Base-by-base conservation (phyloP, 1,139 yeast genomes). In the Maudiozyma humilis region DNA sequence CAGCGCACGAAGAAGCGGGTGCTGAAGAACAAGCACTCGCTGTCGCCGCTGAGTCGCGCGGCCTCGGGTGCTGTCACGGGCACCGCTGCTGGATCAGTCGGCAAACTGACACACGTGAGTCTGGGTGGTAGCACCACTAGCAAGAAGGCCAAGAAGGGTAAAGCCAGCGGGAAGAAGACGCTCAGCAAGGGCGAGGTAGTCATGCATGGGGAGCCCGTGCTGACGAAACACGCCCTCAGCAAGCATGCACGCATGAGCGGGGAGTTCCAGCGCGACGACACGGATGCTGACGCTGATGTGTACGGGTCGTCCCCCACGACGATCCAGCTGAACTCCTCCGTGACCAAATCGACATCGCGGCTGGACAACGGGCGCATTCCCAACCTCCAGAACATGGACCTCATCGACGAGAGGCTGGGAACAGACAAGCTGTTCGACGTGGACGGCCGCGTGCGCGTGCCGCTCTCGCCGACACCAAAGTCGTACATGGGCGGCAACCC, bases 281-380 rank as follows among this genome's bases (percentile, higher is more conserved):
- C 42, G 15, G 48, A 47, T 16, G 54, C 48, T 13, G 40, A 45
- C 15, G 44, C 39, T 8, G 52, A 52, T 33, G 46, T 52, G 2
- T 59, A 55, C 44, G 64, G 64, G 4, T 61, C 65, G 13, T 61
- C 65, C 2, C 65, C 65, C 12, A 61, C 65, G 2, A 61, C 65
- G 10, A 59, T 61, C 35, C 65, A 60, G 47, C 50, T 61, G 27
- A 55, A 60, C 44, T 61, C 64, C 2, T 59, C 64, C 1, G 62
- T 57, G 12, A 58, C 62, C 2, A 60, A 60, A 43, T 59, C 63
- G 4, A 46, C 53, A 4, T 49, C 50, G 14, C 52, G 51, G 38
- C 20, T 52, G 30, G 50, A 51, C 39, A 42, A 43, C 13, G 42
- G 41, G 17, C 49, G 41, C 34, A 46, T 52, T 32, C 54, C 57